Evolutionary conservation across 345 rosid genomes (phyloP).

Genomic region (Litchi chinensis): DNA sequence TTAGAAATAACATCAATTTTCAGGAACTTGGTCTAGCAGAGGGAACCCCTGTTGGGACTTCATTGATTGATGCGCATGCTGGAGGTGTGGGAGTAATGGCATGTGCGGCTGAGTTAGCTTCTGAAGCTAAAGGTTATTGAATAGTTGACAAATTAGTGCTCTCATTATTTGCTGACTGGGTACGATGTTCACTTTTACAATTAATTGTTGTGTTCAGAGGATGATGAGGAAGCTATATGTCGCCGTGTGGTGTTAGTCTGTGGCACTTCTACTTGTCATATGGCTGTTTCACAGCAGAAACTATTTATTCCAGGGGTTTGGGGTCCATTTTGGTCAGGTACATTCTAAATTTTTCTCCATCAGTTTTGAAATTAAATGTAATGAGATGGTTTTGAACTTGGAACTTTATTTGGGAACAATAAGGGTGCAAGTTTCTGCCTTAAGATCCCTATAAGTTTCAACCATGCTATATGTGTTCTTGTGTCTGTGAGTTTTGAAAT

Average conservation of each 20-base stretch:
- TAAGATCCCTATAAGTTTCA: not conserved
- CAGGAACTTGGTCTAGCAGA: slow-evolving; percentile 81
- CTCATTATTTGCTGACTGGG: not conserved
- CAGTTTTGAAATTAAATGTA: not conserved
- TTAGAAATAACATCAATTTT: slow-evolving; percentile 22
- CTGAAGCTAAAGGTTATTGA: slow-evolving; percentile 56
- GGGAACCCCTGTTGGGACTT: slow-evolving; percentile 89
- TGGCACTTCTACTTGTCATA: slow-evolving; percentile 97
- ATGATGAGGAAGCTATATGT: slow-evolving; percentile 70
- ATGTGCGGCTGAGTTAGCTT: slow-evolving; percentile 52
- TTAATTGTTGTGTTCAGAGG: slow-evolving; percentile 32
- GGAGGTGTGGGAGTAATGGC: slow-evolving; percentile 98
- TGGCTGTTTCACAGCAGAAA: slow-evolving; percentile 85
- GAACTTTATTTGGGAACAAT: slow-evolving; percentile 5
- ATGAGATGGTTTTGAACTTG: not conserved
- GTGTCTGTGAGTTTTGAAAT: not conserved
- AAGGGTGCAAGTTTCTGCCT: not conserved
- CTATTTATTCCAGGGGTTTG: slow-evolving; percentile 95
- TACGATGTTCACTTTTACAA: slow-evolving; percentile 5
- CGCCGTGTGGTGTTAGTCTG: slow-evolving; percentile 87
- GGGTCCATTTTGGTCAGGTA: slow-evolving; percentile 99
- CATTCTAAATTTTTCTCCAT: not conserved
- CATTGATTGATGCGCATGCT: slow-evolving; percentile 98
- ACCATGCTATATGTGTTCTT: not conserved
- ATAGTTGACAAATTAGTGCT: slow-evolving; percentile 3